Percentiles rank a stretch among this genome's conserved stretches.
phyloP scores from a whole-genome alignment of 2,329 filamentous ascomycete genomes.

The Arthrobotrys entomopaga region DNA sequence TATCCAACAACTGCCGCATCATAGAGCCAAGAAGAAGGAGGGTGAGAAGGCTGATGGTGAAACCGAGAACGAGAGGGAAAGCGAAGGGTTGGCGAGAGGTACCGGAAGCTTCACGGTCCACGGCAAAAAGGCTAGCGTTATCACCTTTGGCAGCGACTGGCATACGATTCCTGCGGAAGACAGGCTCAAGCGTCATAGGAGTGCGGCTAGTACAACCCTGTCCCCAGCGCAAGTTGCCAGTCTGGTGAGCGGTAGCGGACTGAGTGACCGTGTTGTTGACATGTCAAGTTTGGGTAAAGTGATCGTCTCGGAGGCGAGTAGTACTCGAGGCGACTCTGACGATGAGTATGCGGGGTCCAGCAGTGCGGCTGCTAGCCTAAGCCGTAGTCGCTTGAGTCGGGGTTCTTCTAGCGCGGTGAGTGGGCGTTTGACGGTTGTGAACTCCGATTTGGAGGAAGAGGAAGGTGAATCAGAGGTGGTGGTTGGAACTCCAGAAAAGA shows the following conservation, averaged over 20 bases:
- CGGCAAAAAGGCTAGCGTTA: constrained; percentile 93
- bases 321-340: constrained; percentile 41
- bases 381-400: constrained; percentile 31
- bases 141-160: constrained; percentile 95
- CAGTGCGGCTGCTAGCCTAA: constrained; percentile 24
- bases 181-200: constrained; percentile 71
- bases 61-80: constrained; percentile 67
- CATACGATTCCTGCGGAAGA: constrained; percentile 80
- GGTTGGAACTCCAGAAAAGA: constrained; percentile 1
- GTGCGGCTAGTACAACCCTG: constrained; percentile 39
- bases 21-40: constrained; percentile 71
- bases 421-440: constrained; percentile 42
- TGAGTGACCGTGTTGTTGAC: constrained; percentile 55
- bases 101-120: constrained; percentile 94
- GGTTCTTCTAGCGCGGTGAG: constrained; percentile 42
- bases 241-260: constrained; percentile 11
- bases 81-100: constrained; percentile 77
- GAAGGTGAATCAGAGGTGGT: neutral
- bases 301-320: constrained; percentile 38
- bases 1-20: constrained; percentile 69
- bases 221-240: constrained; percentile 13
- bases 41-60: constrained; percentile 75
- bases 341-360: constrained; percentile 28
- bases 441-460: constrained; percentile 35
- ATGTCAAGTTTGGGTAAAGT: constrained; percentile 43